phyloP scores from a whole-genome alignment of 331 rosid genomes.

The Ulmus americana region DNA sequence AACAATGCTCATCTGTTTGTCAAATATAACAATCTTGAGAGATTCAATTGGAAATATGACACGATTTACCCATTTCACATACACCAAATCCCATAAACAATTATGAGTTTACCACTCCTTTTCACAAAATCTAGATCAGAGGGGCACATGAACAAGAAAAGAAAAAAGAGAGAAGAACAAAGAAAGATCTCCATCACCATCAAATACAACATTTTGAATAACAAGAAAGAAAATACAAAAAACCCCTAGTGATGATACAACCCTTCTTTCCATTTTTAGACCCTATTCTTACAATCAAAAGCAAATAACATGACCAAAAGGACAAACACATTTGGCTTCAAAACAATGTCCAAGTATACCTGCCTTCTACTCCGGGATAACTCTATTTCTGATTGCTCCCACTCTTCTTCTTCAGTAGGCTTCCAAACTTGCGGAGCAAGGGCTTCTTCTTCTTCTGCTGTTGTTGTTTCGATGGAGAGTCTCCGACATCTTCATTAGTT shows the following conservation, averaged over 20 bases:
- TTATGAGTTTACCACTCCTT: slow-evolving; percentile 25
- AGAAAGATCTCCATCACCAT: slow-evolving; percentile 23
- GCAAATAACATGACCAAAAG: slow-evolving; percentile 21
- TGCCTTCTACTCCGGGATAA: slow-evolving; percentile 21
- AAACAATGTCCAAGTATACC: slow-evolving; percentile 30
- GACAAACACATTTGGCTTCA: slow-evolving; percentile 27
- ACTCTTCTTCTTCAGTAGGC: slow-evolving; percentile 84
- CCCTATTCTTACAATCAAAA: slow-evolving; percentile 32
- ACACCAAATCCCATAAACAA: slow-evolving; percentile 23
- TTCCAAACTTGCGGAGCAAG: slow-evolving; percentile 77
- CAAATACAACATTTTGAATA: slow-evolving; percentile 34
- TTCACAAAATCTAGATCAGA: slow-evolving; percentile 21
- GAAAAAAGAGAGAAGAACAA: slow-evolving; percentile 14
- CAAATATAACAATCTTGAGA: neutral
- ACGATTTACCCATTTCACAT: slow-evolving; percentile 2
- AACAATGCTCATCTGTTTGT: neutral
- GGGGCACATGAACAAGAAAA: neutral
- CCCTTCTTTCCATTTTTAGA: slow-evolving; percentile 33
- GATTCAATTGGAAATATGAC: too few species aligned
- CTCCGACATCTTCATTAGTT: slow-evolving; percentile 41
- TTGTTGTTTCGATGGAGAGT: slow-evolving; percentile 61
- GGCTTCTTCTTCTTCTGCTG: slow-evolving; percentile 88
- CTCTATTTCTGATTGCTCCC: slow-evolving; percentile 63
- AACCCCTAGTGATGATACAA: slow-evolving; percentile 36
- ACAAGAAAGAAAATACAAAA: neutral